phyloP scores from a whole-genome alignment of 164 flowering plant genomes.

The Cinnamomum micranthum region DNA sequence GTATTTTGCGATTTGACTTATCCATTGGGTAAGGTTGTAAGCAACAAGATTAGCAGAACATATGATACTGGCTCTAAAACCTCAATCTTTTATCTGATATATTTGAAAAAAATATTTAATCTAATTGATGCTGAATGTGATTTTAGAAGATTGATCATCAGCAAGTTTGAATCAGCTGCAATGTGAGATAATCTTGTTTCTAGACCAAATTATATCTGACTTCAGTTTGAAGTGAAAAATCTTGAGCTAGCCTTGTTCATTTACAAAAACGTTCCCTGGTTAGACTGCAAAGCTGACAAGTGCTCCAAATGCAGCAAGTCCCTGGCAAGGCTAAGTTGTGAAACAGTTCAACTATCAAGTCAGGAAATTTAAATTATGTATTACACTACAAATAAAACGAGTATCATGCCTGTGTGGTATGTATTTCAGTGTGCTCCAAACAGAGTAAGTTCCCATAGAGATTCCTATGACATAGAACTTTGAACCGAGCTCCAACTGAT shows the following conservation, averaged over 20 bases:
- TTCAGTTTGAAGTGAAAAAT: not conserved
- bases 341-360: not conserved
- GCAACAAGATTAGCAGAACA: not conserved
- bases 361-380: not conserved
- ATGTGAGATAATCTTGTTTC: not conserved
- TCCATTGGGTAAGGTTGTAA: not conserved
- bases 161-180: constrained; percentile 7
- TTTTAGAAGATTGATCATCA: constrained; percentile 31
- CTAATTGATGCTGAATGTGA: not conserved
- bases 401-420: constrained; percentile 38
- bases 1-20: not conserved
- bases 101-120: not conserved
- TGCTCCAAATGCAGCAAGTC: not conserved
- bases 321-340: not conserved
- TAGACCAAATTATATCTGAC: not conserved
- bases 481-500: constrained; percentile 45
- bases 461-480: constrained; percentile 53
- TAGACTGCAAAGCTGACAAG: not conserved
- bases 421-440: constrained; percentile 36
- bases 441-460: constrained; percentile 50
- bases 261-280: not conserved
- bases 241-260: not conserved
- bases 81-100: not conserved
- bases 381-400: not conserved
- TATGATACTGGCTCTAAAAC: not conserved